Evolutionary conservation across 805 yeast genomes (phyloP), one percentile per base, ranked within the genome.

Genomic region (Nakazawaea holstii): DNA sequence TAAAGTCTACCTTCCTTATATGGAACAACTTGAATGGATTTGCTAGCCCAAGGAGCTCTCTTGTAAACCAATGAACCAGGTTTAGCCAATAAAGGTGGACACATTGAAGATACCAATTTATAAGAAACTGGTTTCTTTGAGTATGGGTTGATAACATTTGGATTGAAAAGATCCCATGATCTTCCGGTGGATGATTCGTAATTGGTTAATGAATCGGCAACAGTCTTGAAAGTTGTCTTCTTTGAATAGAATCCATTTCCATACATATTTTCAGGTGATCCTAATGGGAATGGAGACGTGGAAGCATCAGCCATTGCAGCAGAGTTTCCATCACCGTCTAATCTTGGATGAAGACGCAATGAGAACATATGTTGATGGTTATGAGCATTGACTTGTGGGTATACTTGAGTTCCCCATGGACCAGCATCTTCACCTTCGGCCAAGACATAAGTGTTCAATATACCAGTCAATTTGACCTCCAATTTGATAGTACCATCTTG

Each of bases 341-440:
- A 69, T 73, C 89, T 77, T 55, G 95, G 92, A 61, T 87, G 87
- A 54, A 86, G 62, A 72, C 95, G 77, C 55, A 86, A 72, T 15
- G 88, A 77, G 66, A 86, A 86, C 69, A 86, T 67, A 69, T 86
- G 94, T 74, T 87, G 95, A 68, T 86, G 95, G 66, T 86, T 85
- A 69, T 86, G 92, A 37, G 95, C 95, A 59, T 84, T 84, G 48
- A 82, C 87, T 54, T 79, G 77, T 50, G 94, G 94, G 64, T 84
- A 85, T 45, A 86, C 92, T 56, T 74, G 72, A 30, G 92, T 83
- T 50, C 92, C 95, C 84, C 86, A 86, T 57, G 87, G 88, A 20
- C 83, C 84, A 53, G 76, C 61, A 39, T 73, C 79, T 65, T 85
- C 94, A 55, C 72, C 83, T 50, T 80, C 83, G 49, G 70, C 80